phyloP scores from a whole-genome alignment of 1,284 basidiomycete genomes.

The Puccinia novopanici region DNA sequence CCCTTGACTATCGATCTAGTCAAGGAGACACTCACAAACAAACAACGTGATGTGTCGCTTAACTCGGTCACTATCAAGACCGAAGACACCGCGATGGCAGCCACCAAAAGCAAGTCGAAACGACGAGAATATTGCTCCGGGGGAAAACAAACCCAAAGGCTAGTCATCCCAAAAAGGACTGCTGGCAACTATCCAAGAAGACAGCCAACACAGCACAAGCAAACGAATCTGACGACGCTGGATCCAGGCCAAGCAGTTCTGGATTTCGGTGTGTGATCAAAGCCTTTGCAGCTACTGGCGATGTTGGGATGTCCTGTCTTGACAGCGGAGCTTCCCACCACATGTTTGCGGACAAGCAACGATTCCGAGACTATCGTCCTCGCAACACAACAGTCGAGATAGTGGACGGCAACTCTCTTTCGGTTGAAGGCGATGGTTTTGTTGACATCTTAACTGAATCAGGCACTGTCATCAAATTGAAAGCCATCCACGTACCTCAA shows the following conservation, averaged over 20 bases:
- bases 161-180: neutral
- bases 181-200: neutral
- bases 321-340: conserved; percentile 29
- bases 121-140: neutral
- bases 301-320: too few relatives aligned
- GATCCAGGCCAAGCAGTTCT: too few relatives aligned
- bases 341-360: conserved; percentile 2
- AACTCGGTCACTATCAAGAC: neutral
- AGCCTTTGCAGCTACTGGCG: neutral
- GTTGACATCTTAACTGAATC: neutral
- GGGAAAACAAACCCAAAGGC: conserved; percentile 20
- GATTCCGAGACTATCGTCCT: neutral
- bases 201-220: neutral
- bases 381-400: neutral
- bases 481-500: neutral
- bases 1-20: too few relatives aligned
- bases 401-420: neutral
- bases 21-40: too few relatives aligned
- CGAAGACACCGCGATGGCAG: neutral
- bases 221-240: neutral
- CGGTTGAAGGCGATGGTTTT: neutral
- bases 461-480: neutral
- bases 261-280: too few relatives aligned
- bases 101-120: neutral
- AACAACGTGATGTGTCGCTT: neutral